Conservation (phyloP, 177 flowering plant genomes). For the Vitis hybrid region DNA sequence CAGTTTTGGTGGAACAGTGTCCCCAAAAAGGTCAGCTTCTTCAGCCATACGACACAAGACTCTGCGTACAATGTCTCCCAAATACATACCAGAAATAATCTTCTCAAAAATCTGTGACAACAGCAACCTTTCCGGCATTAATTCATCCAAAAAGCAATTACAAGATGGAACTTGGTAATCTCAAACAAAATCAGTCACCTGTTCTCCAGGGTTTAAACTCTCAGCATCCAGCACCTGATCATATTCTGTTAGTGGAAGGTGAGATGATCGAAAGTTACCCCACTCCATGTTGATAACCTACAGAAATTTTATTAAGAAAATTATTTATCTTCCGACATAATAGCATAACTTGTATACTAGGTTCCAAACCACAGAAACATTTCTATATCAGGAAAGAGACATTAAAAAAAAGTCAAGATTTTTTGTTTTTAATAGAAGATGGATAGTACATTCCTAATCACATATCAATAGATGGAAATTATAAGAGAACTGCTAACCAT, state of each 20-base stretch:
- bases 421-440: background rate
- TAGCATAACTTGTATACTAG: background rate
- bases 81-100: constrained; percentile 93
- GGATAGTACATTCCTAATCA: background rate
- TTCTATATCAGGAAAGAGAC: background rate
- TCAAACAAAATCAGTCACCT: constrained; percentile 35
- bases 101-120: constrained; percentile 80
- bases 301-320: background rate
- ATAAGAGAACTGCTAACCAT: constrained; percentile 48
- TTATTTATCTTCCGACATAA: background rate
- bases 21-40: constrained; percentile 90
- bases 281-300: constrained; percentile 98
- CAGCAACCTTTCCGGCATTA: background rate
- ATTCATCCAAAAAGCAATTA: background rate
- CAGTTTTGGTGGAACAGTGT: constrained; percentile 77
- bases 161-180: background rate
- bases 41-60: constrained; percentile 80
- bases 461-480: background rate
- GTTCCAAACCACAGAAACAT: background rate
- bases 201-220: constrained; percentile 86
- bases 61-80: constrained; percentile 92
- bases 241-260: constrained; percentile 84
- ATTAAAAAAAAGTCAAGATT: constrained; percentile 1
- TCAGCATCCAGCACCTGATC: constrained; percentile 78
- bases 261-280: constrained; percentile 90